Base-by-base conservation (phyloP, 73 alveolate genomes). In the Paramecium caudatum region DNA sequence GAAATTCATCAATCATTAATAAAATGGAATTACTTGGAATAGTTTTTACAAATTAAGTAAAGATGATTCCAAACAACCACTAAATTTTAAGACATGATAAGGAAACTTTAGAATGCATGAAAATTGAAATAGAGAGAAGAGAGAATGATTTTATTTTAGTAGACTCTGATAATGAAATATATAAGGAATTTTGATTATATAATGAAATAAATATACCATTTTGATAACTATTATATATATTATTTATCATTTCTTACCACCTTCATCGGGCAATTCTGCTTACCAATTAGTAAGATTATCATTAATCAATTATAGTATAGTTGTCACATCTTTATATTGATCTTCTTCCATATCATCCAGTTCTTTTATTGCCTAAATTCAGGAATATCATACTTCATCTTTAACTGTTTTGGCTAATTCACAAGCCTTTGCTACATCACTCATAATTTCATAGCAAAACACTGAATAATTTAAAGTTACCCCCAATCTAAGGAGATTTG, bases 381-480 rank as follows among this genome's bases (percentile, higher is more conserved):
- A 21, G 8, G 8, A 5, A 55, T 19, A 27, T 1, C 9, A 23
- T 55, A 55, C 80, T 17, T 90, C 95, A 50, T 92, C 92, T 48
- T 85, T 85, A 4, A 92, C 96, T 69, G 94, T 93, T 46, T 94
- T 88, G 6, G 98, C 98, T 17, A 97, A 91, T 68, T 90, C 90
- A 82, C 98, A 96, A 4, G 99, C 99, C 90, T 94, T 91, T 15
- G 92, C 91, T 12, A 96, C 95, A 85, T 96, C 99, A 45, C 91
- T 83, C 94, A 95, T 74, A 3, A 96, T 96, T 91, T 97, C 99
- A 92, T 97, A 97, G 81, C 97, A 91, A 90, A 96, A 96, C 21
- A 97, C 96, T 36, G 98, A 95, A 90, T 85, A 94, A 93, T 97
- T 96, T 50, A 97, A 91, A n/a, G 95, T 91, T 32, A 97, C 93